A percentile compares a stretch with the other conserved stretches of the same genome.
phyloP scores from a whole-genome alignment of 129 eudicot genomes.

The Silybum marianum region DNA sequence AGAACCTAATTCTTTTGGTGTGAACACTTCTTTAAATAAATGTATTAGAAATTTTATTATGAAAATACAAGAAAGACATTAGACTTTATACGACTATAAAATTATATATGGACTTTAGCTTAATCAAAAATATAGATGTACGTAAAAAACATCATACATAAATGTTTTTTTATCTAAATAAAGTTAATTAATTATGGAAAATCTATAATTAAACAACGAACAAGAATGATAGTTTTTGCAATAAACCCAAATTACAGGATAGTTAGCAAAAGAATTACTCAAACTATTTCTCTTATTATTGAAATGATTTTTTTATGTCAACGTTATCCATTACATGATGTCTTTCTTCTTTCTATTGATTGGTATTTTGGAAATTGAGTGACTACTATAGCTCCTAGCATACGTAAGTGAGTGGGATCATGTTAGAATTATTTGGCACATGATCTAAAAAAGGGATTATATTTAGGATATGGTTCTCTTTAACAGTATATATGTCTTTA shows the following conservation, averaged over 20 bases:
- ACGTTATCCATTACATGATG: neutral
- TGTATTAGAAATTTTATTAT: too few relatives aligned
- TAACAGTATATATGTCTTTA: neutral
- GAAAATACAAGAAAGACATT: neutral
- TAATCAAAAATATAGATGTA: too few relatives aligned
- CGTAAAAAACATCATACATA: too few relatives aligned
- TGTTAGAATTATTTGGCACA: constrained; percentile 1
- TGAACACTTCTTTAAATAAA: neutral
- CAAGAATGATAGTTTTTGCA: neutral
- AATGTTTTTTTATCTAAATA: too few relatives aligned
- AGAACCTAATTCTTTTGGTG: neutral
- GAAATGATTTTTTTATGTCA: neutral
- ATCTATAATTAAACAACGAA: neutral
- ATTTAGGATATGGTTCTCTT: neutral
- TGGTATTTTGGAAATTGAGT: neutral
- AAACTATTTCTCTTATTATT: neutral
- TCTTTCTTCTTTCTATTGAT: neutral
- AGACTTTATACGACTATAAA: neutral
- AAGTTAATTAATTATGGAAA: too few relatives aligned
- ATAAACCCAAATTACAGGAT: neutral
- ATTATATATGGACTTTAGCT: too few relatives aligned
- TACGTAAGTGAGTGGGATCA: neutral
- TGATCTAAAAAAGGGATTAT: neutral
- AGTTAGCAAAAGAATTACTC: neutral
- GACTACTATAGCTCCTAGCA: neutral